Evolutionary conservation across 2,329 filamentous ascomycete genomes (phyloP).

Genomic region (Colletotrichum tofieldiae): DNA sequence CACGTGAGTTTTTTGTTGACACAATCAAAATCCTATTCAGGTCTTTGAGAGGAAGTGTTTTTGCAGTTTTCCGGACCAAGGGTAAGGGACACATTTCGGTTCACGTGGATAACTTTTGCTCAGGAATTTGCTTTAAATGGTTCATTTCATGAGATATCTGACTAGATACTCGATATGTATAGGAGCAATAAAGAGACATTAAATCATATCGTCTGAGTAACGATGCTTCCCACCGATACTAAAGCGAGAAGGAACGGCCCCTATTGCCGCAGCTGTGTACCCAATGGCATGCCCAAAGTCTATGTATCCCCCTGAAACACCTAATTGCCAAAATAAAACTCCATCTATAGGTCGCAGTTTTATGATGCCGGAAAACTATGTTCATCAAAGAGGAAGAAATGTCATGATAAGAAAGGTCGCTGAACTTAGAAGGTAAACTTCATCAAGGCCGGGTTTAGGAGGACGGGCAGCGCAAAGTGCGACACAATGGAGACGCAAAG

Average conservation of each 20-base stretch:
- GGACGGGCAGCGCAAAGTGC: conserved; percentile 73
- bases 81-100: too few relatives aligned
- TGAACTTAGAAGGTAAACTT: conserved; percentile 69
- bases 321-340: conserved; percentile 4
- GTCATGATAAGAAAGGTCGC: conserved; percentile 1
- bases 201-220: conserved; percentile 2
- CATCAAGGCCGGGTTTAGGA: conserved; percentile 76
- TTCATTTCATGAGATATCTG: background rate
- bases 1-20: background rate
- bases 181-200: background rate
- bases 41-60: background rate
- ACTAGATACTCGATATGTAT: background rate
- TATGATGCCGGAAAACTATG: background rate
- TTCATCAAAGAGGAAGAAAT: background rate
- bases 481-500: conserved; percentile 65
- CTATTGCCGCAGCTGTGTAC: background rate
- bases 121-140: background rate
- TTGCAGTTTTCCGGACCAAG: background rate
- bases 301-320: conserved; percentile 4
- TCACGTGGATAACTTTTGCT: background rate
- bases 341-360: conserved; percentile 25
- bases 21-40: background rate
- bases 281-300: background rate
- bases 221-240: background rate
- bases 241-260: background rate